phyloP scores from a whole-genome alignment of 2,329 filamentous ascomycete species.

The Penicillium sp. region DNA sequence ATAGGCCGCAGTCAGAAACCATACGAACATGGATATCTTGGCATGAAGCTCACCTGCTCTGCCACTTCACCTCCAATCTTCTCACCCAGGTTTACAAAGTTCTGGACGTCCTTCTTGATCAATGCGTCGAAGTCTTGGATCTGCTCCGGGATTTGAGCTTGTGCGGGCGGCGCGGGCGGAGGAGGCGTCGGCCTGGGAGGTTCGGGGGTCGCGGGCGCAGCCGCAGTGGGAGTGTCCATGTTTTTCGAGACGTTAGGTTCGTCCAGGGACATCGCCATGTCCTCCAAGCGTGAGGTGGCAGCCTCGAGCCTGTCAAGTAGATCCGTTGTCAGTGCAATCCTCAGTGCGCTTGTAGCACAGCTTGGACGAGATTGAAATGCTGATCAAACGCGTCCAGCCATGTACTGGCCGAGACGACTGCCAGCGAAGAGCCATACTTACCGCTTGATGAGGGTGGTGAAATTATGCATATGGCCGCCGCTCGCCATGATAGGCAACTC shows the following conservation, averaged over 20 bases:
- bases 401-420: not conserved
- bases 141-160: constrained; percentile 67
- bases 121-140: constrained; percentile 85
- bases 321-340: constrained; percentile 44
- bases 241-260: constrained; percentile 48
- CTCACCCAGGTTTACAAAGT: constrained; percentile 74
- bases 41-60: constrained; percentile 63
- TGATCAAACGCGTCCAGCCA: not conserved
- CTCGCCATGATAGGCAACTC: constrained; percentile 59
- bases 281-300: constrained; percentile 91
- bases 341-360: not conserved
- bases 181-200: constrained; percentile 37
- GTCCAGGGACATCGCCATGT: constrained; percentile 76
- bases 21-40: constrained; percentile 4
- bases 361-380: constrained; percentile 1
- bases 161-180: constrained; percentile 48
- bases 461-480: constrained; percentile 83
- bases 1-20: constrained; percentile 1
- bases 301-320: constrained; percentile 77
- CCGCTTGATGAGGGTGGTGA: constrained; percentile 98
- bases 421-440: constrained; percentile 48
- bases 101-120: constrained; percentile 69
- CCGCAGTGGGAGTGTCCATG: constrained; percentile 23
- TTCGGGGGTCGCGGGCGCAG: constrained; percentile 24
- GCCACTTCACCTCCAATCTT: constrained; percentile 74